Evolutionary conservation across 2,329 filamentous ascomycete species (phyloP), one percentile per base, ranked within the genome.

Genomic region (Alternaria gaisen): DNA sequence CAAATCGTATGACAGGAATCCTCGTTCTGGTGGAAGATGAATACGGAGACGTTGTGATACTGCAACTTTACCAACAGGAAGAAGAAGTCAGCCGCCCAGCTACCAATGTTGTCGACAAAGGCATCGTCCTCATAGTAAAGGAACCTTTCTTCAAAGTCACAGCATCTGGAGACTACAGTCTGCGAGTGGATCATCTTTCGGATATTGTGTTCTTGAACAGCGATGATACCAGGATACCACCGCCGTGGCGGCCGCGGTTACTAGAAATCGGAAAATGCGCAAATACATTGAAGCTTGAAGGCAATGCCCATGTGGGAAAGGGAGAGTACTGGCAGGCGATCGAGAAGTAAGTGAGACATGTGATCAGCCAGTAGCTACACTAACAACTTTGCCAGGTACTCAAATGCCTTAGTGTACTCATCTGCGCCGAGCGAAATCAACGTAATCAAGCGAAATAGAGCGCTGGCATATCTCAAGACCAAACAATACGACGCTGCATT

Each of bases 141-240:
- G 85, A 87, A 58, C 85, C 85, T 0, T 87, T 81, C 65, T 80
- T 87, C 64, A 85, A 83, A 62, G 30, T 68, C 0, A 75, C 76
- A 24, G 70, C 68, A 0, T 70, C 81, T 28, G 80, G 80, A 2
- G 48, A 72, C 0, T 84, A 83, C 67, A 77, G 73, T 0, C 34
- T 88, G 24, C 79, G 84, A 6, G 82, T 86, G 7, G 85, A 88
- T 58, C 85, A 88, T 67, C 66, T 83, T 16, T 81, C 80, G 16
- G 85, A 88, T 57, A 63, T 87, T 18, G 60, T 81, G 3, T 78
- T 76, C 59, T 58, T 86, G 2, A 53, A 73, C 0, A 52, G 64
- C 0, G 46, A 65, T 18, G 80, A 85, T 41, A 52, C 72, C n/a
- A 76, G 70, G 5, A 69, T 85, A 12, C 84, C 83, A 1, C 24